These are phyloP conservation scores for Colletotrichum brevisporum DNA, from an alignment of 2,329 filamentous ascomycete genomes.

Conservation along the genomic window DNA sequence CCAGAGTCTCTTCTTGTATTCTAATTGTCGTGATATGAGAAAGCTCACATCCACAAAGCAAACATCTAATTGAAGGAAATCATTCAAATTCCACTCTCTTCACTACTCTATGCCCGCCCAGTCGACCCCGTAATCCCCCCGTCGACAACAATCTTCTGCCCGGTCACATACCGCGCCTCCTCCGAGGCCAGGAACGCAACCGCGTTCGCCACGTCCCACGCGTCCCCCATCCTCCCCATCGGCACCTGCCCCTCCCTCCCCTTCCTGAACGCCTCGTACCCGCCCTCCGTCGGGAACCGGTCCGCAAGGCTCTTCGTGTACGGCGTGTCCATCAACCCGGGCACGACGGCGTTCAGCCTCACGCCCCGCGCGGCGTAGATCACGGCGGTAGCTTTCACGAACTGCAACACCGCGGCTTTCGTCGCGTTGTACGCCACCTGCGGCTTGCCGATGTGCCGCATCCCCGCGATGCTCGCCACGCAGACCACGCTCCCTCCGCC, in stretches of 20 bases:
- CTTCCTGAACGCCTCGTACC: slow-evolving; percentile 51
- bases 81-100: not conserved
- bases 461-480: slow-evolving; percentile 62
- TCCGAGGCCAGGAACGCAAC: slow-evolving; percentile 64
- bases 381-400: slow-evolving; percentile 63
- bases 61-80: too few species aligned
- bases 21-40: too few species aligned
- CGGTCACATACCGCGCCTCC: slow-evolving; percentile 73
- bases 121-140: slow-evolving; percentile 60
- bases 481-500: slow-evolving; percentile 60
- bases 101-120: not conserved
- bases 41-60: too few species aligned
- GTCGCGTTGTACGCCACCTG: slow-evolving; percentile 68
- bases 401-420: slow-evolving; percentile 66
- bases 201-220: slow-evolving; percentile 71
- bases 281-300: slow-evolving; percentile 56
- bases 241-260: slow-evolving; percentile 70
- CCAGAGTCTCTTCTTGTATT: too few species aligned
- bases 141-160: slow-evolving; percentile 66
- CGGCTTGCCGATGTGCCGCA: slow-evolving; percentile 63
- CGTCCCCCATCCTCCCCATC: slow-evolving; percentile 70
- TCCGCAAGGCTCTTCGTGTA: slow-evolving; percentile 57
- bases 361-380: slow-evolving; percentile 63
- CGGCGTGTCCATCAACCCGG: slow-evolving; percentile 70
- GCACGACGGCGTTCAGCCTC: slow-evolving; percentile 68